Conservation (phyloP, 306 rosid species). For the Cicer pinnatifidum region DNA sequence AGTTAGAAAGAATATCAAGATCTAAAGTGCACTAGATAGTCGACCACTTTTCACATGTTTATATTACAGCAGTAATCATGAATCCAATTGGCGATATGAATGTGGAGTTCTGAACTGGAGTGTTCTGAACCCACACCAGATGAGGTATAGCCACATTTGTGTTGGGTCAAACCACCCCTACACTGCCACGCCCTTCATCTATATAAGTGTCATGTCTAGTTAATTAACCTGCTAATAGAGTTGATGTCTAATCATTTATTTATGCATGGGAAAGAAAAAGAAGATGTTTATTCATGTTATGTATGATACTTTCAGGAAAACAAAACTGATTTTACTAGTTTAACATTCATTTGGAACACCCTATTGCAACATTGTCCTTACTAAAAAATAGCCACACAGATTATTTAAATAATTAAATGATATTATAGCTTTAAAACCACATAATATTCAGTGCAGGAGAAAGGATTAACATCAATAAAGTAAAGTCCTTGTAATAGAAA, state of each 20-base stretch:
- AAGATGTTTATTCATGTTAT: background rate
- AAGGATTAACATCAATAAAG: conserved; percentile 1
- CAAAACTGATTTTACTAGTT: background rate
- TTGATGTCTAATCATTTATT: background rate
- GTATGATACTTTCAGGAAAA: background rate
- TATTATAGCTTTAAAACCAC: background rate
- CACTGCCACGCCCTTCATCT: background rate
- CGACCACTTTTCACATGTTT: conserved; percentile 27
- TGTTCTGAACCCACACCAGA: background rate
- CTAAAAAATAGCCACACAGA: background rate
- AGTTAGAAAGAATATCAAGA: conserved; percentile 48
- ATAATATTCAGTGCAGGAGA: background rate
- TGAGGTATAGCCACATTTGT: conserved; percentile 2
- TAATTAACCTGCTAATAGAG: conserved; percentile 6
- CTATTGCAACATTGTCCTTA: conserved; percentile 6
- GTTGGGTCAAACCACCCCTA: background rate
- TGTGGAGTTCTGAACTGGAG: background rate
- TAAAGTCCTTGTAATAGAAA: background rate
- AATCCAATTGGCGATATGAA: background rate
- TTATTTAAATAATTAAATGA: conserved; percentile 5
- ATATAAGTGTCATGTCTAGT: background rate
- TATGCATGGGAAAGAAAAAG: too few species aligned
- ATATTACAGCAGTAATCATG: conserved; percentile 32
- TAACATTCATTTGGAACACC: background rate
- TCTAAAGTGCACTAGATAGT: conserved; percentile 23